A percentile compares a stretch with the other conserved stretches of the same genome.
phyloP scores from a whole-genome alignment of 176 grass and related monocot genomes.

The Avena insularis region DNA sequence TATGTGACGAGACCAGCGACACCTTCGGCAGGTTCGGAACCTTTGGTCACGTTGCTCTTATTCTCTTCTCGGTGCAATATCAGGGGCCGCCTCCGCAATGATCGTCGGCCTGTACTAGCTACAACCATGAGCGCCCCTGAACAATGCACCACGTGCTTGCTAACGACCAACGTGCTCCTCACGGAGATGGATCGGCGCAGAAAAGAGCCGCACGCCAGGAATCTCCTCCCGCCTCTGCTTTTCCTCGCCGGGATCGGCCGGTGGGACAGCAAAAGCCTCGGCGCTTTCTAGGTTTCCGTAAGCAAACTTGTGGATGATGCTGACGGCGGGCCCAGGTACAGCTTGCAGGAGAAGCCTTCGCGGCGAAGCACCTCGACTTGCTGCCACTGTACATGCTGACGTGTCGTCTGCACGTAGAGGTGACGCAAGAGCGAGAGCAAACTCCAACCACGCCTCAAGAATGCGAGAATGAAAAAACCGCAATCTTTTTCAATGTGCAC shows the following conservation, averaged over 20 bases:
- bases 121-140: background rate
- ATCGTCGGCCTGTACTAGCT: background rate
- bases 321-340: background rate
- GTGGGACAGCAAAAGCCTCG: background rate
- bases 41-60: background rate
- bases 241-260: no score
- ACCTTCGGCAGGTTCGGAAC: background rate
- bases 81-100: background rate
- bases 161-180: background rate
- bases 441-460: background rate
- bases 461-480: background rate
- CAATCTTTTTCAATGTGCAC: no score
- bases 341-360: background rate
- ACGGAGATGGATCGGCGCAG: background rate
- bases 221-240: background rate
- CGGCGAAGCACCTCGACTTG: background rate
- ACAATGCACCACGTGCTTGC: conserved; percentile 12
- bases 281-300: background rate
- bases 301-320: background rate
- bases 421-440: background rate
- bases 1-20: no score
- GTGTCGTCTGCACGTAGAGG: background rate
- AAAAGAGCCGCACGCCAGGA: conserved; percentile 39
- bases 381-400: background rate
- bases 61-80: background rate